A percentile compares a stretch with the other conserved stretches of the same genome.
Evolutionary conservation across 345 rosid genomes (phyloP).

Genomic region (Gossypium arboreum): DNA sequence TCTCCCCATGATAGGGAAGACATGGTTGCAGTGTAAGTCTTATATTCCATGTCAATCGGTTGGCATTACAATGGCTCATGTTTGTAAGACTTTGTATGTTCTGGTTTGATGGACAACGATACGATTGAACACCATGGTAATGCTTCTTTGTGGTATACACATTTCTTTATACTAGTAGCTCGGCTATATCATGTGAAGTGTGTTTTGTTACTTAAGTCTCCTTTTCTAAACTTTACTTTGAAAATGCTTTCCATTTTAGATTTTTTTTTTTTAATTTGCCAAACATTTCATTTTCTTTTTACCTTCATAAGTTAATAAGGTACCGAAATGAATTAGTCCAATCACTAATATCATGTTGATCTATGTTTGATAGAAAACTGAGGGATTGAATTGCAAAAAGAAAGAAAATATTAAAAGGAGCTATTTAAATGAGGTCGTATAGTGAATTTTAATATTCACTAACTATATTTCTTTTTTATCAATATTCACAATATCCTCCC

Average conservation of each 20-base stretch:
- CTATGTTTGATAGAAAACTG: background rate
- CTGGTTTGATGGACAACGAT: slow-evolving; percentile 28
- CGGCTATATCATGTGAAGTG: too few species aligned
- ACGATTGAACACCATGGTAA: slow-evolving; percentile 19
- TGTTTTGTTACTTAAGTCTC: too few species aligned
- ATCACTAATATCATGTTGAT: background rate
- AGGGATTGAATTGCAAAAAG: background rate
- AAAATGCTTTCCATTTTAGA: too few species aligned
- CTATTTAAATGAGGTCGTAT: too few species aligned
- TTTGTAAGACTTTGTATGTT: slow-evolving; percentile 30
- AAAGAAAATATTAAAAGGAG: too few species aligned
- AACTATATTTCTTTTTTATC: too few species aligned
- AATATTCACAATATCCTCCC: too few species aligned
- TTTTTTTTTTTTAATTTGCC: too few species aligned
- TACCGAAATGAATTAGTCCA: background rate
- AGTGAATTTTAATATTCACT: too few species aligned
- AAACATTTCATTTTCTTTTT: too few species aligned
- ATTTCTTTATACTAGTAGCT: background rate
- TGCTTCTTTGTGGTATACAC: slow-evolving; percentile 22
- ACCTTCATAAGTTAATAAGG: too few species aligned
- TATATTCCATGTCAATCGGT: slow-evolving; percentile 27
- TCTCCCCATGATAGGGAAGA: slow-evolving; percentile 25
- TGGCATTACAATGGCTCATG: slow-evolving; percentile 25
- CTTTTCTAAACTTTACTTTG: too few species aligned
- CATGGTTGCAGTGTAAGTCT: slow-evolving; percentile 22